These are phyloP conservation scores for Gossypium mustelinum DNA, from an alignment of 345 rosid genomes.

Conservation along the genomic window DNA sequence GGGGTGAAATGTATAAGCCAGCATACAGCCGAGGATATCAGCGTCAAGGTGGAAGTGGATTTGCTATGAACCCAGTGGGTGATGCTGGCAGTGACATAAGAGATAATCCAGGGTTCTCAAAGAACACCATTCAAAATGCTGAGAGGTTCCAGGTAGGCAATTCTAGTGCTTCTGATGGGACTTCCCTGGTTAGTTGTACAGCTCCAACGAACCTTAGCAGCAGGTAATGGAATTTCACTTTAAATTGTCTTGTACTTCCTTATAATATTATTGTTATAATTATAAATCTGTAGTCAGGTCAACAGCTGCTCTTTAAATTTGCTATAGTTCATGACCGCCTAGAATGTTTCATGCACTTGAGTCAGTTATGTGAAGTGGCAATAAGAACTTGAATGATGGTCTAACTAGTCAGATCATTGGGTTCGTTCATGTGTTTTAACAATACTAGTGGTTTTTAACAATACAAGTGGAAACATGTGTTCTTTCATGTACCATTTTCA, in stretches of 20 bases:
- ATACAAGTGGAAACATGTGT: too few species aligned
- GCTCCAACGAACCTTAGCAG: slow-evolving; percentile 27
- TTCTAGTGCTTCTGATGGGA: slow-evolving; percentile 21
- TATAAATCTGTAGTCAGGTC: background rate
- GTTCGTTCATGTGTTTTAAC: too few species aligned
- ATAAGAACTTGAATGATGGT: too few species aligned
- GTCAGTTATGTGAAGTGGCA: too few species aligned
- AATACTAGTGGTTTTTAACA: too few species aligned
- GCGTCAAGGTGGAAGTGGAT: slow-evolving; percentile 24
- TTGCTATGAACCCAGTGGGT: slow-evolving; percentile 16
- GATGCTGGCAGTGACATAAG: slow-evolving; percentile 23
- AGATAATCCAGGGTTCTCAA: slow-evolving; percentile 30
- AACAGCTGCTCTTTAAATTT: background rate
- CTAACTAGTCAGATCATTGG: too few species aligned
- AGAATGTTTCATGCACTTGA: background rate
- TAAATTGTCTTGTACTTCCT: background rate
- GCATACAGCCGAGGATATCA: slow-evolving; percentile 29
- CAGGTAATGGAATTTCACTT: slow-evolving; percentile 30
- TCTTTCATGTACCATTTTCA: background rate
- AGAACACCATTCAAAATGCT: slow-evolving; percentile 23
- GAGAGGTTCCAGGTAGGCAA: slow-evolving; percentile 30
- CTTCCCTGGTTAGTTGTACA: slow-evolving; percentile 26
- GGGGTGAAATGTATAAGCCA: slow-evolving; percentile 22
- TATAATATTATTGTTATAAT: background rate
- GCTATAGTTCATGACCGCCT: background rate